A percentile compares a stretch with the other conserved stretches of the same genome.
Evolutionary conservation across 305 asterid genomes (phyloP).

Genomic region (Plantago lanceolata): DNA sequence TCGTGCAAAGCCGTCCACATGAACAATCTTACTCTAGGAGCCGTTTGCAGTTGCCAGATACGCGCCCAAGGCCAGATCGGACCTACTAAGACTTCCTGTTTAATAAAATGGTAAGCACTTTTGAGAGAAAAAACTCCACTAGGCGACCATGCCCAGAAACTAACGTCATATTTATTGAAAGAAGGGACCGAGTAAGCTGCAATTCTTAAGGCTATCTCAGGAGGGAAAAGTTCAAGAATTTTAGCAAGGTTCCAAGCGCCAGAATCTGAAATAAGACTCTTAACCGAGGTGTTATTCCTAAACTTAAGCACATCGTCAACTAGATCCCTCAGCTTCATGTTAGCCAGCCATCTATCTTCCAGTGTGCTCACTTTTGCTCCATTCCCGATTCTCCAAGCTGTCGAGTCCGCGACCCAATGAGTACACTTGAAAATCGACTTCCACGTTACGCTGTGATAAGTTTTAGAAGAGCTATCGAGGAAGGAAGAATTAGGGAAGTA

Average conservation of each 20-base stretch:
- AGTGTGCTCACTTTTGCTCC: neutral
- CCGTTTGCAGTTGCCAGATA: neutral
- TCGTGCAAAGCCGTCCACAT: neutral
- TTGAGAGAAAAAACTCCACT: neutral
- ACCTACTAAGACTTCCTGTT: neutral
- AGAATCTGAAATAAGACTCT: too few species aligned
- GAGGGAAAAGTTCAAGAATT: neutral
- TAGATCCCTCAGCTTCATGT: too few species aligned
- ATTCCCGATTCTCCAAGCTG: neutral
- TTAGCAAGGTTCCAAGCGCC: too few species aligned
- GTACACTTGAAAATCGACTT: neutral
- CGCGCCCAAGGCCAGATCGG: neutral
- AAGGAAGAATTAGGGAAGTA: neutral
- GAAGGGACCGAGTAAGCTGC: neutral
- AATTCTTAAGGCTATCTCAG: neutral
- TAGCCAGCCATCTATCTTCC: neutral
- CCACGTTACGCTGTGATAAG: neutral
- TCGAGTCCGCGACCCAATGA: neutral
- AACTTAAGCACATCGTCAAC: too few species aligned
- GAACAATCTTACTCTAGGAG: neutral
- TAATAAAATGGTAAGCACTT: neutral
- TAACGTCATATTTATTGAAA: neutral
- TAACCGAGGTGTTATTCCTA: too few species aligned
- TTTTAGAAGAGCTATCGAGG: neutral
- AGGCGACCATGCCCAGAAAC: neutral